Percentiles rank a stretch among this genome's conserved stretches.
phyloP scores from a whole-genome alignment of 2,329 filamentous ascomycete genomes.

The Monosporascus ibericus region DNA sequence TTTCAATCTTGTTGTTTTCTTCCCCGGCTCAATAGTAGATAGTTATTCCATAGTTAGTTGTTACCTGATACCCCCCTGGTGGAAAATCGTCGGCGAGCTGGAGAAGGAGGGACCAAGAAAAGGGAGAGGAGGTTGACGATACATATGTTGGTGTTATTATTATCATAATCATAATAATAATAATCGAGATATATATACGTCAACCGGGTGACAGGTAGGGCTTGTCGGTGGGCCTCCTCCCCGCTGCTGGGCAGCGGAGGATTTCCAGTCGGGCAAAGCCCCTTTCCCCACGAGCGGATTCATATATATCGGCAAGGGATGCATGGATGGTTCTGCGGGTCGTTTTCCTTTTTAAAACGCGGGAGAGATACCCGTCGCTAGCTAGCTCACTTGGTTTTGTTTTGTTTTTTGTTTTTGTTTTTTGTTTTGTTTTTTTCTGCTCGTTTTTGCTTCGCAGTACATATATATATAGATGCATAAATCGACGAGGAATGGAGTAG shows the following conservation, averaged over 20 bases:
- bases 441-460: background rate
- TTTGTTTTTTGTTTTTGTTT: background rate
- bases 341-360: background rate
- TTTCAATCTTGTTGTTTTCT: conserved; percentile 12
- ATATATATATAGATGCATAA: background rate
- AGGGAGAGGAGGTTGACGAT: background rate
- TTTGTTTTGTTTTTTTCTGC: background rate
- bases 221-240: too few relatives aligned
- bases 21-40: conserved; percentile 27
- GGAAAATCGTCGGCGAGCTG: conserved; percentile 8
- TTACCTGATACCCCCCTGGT: conserved; percentile 24
- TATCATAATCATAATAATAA: too few relatives aligned
- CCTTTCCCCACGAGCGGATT: too few relatives aligned
- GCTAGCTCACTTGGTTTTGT: background rate
- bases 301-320: too few relatives aligned
- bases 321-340: background rate
- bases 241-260: too few relatives aligned
- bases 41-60: conserved; percentile 11
- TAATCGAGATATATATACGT: too few relatives aligned
- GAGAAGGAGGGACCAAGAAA: conserved; percentile 2
- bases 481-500: background rate
- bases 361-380: background rate
- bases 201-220: too few relatives aligned
- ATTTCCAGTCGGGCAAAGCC: too few relatives aligned
- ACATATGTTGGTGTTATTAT: background rate